A percentile compares a stretch with the other conserved stretches of the same genome.
phyloP scores from a whole-genome alignment of 2,329 filamentous ascomycete species.

The Monosporascus sp. region DNA sequence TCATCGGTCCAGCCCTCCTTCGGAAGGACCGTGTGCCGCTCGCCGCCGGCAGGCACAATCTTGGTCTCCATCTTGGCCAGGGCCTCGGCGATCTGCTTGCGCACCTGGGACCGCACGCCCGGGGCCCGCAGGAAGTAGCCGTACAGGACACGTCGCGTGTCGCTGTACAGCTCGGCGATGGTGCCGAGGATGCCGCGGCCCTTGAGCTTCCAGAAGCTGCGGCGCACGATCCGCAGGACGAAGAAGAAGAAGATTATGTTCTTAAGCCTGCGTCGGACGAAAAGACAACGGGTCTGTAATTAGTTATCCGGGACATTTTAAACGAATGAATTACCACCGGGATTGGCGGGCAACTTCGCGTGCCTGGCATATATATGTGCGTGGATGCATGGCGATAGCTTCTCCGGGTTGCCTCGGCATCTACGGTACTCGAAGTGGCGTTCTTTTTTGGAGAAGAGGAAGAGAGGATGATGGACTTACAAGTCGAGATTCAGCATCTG shows the following conservation, averaged over 20 bases:
- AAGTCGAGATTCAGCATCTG: slow-evolving; percentile 62
- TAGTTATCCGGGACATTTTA: neutral
- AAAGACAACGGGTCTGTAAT: neutral
- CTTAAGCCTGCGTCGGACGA: slow-evolving; percentile 52
- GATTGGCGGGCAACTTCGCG: too few relatives aligned
- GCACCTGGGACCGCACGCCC: slow-evolving; percentile 79
- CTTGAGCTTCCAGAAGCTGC: slow-evolving; percentile 75
- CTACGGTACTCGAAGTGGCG: neutral
- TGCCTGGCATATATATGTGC: too few relatives aligned
- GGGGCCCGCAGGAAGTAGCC: slow-evolving; percentile 81
- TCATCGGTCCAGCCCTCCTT: slow-evolving; percentile 79
- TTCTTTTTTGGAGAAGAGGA: slow-evolving; percentile 1
- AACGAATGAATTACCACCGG: neutral
- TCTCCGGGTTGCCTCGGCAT: neutral
- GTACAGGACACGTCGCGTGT: slow-evolving; percentile 69
- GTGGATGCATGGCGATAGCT: neutral
- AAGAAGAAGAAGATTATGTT: slow-evolving; percentile 90
- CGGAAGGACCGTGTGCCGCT: slow-evolving; percentile 70
- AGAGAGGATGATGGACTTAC: slow-evolving; percentile 40
- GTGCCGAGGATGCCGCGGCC: slow-evolving; percentile 84
- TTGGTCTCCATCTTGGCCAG: slow-evolving; percentile 78
- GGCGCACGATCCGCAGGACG: slow-evolving; percentile 75
- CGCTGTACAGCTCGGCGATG: slow-evolving; percentile 66
- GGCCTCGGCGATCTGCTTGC: slow-evolving; percentile 76
- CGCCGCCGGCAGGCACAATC: slow-evolving; percentile 69